Base-by-base conservation (phyloP, 139 green algal species). In the Volvox africanus region DNA sequence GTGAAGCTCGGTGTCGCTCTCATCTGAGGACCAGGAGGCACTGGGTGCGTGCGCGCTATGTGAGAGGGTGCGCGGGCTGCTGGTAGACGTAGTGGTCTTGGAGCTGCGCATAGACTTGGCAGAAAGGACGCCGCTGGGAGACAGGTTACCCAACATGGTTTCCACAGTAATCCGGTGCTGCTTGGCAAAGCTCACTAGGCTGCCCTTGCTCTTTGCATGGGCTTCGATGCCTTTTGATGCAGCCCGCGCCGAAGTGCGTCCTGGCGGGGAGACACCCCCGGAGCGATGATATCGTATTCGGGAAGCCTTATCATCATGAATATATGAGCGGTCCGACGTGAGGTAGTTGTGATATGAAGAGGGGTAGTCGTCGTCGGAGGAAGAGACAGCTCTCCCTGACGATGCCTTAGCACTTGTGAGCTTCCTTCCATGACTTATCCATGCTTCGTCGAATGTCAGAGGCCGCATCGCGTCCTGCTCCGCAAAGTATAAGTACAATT, bases 291-390 rank as follows among this genome's bases (percentile, higher is more conserved):
- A 35, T 13, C 75, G 14, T 79, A 33, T 55, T 21, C 75, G 30
- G 16, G 75, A 18, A 55, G 24, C 32, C 18, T 24, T 24, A 19
- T 24, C 32, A 35, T 30, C 30, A 24, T 55, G 28, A 80, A 80
- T 2, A 32, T 80, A 6, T 33, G 73, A 73, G 65, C 21, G 14
- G 13, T 81, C 32, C 3, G 33, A 35, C 75, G 44, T 81, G 14
- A 55, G 32, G 28, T 81, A 55, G 18, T 28, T 13, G 17, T 81
- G 75, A 35, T 81, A 81, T 1, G 32, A 33, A 24, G 44, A 55
- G 44, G 32, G 75, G 75, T 81, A 55, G 30, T 81, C 75, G 30
- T 81, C 75, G 30, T 81, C 75, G 32, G 75, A 81, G 2, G 75
- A 81, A 0, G 75, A 61, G 32, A 79, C 26, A 33, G 30, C 75